phyloP scores from a whole-genome alignment of 2,329 filamentous ascomycete genomes.

The Scedosporium boydii region DNA sequence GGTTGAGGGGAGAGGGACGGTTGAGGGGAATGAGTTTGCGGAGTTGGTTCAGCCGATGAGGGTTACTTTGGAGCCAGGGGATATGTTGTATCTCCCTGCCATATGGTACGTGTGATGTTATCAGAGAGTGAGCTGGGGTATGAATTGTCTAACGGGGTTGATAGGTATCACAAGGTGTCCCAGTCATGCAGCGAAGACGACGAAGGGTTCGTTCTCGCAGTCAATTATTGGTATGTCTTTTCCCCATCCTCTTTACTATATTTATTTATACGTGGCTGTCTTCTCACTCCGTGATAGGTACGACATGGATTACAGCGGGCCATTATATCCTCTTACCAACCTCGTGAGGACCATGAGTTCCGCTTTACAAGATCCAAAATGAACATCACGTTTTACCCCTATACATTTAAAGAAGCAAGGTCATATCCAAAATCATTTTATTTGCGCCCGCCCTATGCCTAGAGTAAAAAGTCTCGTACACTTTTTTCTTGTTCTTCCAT shows the following conservation, averaged over 20 bases:
- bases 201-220: constrained; percentile 65
- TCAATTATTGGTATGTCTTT: constrained; percentile 65
- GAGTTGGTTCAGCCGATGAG: constrained; percentile 44
- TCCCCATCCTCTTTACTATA: background rate
- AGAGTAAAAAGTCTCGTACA: background rate
- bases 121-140: background rate
- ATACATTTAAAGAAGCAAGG: constrained; percentile 6
- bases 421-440: constrained; percentile 9
- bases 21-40: constrained; percentile 62
- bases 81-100: constrained; percentile 74
- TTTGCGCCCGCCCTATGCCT: constrained; percentile 2
- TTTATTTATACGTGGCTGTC: background rate
- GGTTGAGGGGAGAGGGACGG: constrained; percentile 29
- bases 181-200: constrained; percentile 59
- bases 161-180: constrained; percentile 69
- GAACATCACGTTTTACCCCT: background rate
- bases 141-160: background rate
- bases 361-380: background rate
- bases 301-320: constrained; percentile 67
- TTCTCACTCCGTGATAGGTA: constrained; percentile 43
- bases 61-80: constrained; percentile 62
- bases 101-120: constrained; percentile 51
- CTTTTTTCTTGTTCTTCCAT: constrained; percentile 8
- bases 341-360: constrained; percentile 38
- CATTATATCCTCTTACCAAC: constrained; percentile 51